Percentiles rank a stretch among this genome's conserved stretches.
Conservation (phyloP, 192 early-diverging fungal species). For the Cladochytrium replicatum region DNA sequence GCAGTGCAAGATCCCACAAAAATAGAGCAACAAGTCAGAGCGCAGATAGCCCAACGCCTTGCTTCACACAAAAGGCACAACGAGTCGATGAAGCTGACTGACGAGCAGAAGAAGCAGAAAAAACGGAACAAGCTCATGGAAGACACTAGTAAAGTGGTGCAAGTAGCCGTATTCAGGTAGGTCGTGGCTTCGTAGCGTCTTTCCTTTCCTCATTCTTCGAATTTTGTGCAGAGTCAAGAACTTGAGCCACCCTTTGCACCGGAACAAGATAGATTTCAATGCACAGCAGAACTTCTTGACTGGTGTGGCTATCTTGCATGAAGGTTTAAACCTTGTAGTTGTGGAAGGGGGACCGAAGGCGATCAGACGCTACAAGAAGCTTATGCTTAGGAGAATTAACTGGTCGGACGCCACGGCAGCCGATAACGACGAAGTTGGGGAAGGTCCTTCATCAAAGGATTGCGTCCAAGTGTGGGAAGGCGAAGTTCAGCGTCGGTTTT, state of each 20-base stretch:
- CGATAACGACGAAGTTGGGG: slow-evolving; percentile 32
- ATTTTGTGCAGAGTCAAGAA: slow-evolving; percentile 52
- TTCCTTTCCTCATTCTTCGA: background rate
- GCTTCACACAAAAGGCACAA: slow-evolving; percentile 75
- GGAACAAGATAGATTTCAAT: slow-evolving; percentile 85
- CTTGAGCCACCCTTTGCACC: slow-evolving; percentile 69
- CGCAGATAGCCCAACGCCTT: slow-evolving; percentile 71
- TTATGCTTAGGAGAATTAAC: slow-evolving; percentile 92
- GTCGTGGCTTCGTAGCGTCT: slow-evolving; percentile 16
- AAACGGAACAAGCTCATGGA: slow-evolving; percentile 58
- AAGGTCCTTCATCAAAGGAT: no score
- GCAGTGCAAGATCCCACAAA: slow-evolving; percentile 90
- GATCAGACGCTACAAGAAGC: slow-evolving; percentile 86
- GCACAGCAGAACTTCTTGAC: slow-evolving; percentile 78
- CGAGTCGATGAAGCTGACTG: slow-evolving; percentile 72
- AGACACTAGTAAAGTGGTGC: slow-evolving; percentile 56
- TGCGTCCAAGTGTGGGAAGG: slow-evolving; percentile 96
- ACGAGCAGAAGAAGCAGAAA: slow-evolving; percentile 78
- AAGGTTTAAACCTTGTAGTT: slow-evolving; percentile 67
- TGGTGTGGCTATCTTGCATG: slow-evolving; percentile 66
- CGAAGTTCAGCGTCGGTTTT: slow-evolving; percentile 64
- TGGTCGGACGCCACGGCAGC: slow-evolving; percentile 56
- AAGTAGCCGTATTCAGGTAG: slow-evolving; percentile 79
- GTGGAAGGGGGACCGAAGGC: slow-evolving; percentile 90
- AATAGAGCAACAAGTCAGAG: slow-evolving; percentile 84